Base-by-base conservation (phyloP, 2,329 filamentous ascomycete genomes). In the Elsinoe perseae region DNA sequence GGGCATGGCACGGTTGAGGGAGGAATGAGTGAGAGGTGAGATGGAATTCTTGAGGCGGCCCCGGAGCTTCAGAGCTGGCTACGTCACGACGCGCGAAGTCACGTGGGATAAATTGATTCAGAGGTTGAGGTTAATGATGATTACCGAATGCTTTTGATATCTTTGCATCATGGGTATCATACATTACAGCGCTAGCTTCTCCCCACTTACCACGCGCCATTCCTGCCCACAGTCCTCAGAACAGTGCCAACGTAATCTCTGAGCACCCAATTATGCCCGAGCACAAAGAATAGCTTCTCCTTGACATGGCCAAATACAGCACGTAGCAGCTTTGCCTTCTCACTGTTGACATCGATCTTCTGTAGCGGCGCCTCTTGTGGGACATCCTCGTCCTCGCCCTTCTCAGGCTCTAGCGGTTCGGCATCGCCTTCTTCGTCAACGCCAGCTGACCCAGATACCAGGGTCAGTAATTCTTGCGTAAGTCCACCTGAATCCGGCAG, bases 231-330 rank as follows among this genome's bases (percentile, higher is more conserved):
- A 3, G 21, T 56, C 53, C 53, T 56, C 53, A 61, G 28, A 28
- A 61, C 52, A 12, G 27, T 50, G 2, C 52, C 53, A 16, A 73
- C 66, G 30, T 73, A 72, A 52, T 70, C 68, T 55, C 65, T 69
- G 46, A 74, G 59, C 27, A 67, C 70, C 28, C 69, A 61, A 62
- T 89, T 89, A 67, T 88, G 82, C 28, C 83, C 80, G 72, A 87
- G 78, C 42, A 88, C 79, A 68, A 85, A 85, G 65, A 81, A 86
- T 18, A 89, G 70, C 32, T 83, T 80, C 9, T 80, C 76, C 66
- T 83, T 75, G 54, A 86, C 77, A 0, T 83, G 81, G 44, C 82
- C 78, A 70, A 89, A 89, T 25, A 88, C 73, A 57, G 73, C 74
- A 66, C 86, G 81, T 58, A 87, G 85, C 82, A 82, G 36, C 21